phyloP scores from a whole-genome alignment of 78 protist genomes.

The Dictyostelium citrinum region DNA sequence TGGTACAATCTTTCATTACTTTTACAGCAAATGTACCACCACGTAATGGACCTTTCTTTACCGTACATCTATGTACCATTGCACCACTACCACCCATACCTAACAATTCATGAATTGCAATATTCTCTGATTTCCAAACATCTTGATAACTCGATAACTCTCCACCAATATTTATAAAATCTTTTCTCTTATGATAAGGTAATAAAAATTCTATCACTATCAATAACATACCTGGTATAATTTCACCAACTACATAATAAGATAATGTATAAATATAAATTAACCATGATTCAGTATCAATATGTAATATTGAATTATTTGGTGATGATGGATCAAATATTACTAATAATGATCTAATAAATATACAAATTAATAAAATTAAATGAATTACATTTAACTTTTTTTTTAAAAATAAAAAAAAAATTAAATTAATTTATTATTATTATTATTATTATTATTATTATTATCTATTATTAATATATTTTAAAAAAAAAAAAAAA shows the following conservation, averaged over 20 bases:
- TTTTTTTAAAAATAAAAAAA: background rate
- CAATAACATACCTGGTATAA: background rate
- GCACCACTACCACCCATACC: constrained; percentile 53
- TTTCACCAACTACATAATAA: constrained; percentile 8
- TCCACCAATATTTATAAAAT: constrained; percentile 7
- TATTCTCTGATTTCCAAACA: constrained; percentile 13
- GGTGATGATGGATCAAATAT: constrained; percentile 25
- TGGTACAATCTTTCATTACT: constrained; percentile 10
- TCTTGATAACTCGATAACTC: background rate
- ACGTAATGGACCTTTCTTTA: constrained; percentile 17
- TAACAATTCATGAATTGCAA: background rate
- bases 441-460: background rate
- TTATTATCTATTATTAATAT: too few species aligned
- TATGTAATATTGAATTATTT: constrained; percentile 12
- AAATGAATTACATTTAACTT: constrained; percentile 11
- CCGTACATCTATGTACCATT: background rate
- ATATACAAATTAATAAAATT: background rate
- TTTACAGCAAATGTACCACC: constrained; percentile 30
- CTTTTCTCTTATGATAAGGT: constrained; percentile 5
- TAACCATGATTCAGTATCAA: constrained; percentile 1
- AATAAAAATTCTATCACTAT: background rate
- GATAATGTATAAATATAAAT: background rate
- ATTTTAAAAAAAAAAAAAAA: too few species aligned
- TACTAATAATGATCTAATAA: constrained; percentile 15
- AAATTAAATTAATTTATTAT: background rate